Evolutionary conservation across 2,329 filamentous ascomycete genomes (phyloP).

Genomic region (Cladobotryum mycophilum): DNA sequence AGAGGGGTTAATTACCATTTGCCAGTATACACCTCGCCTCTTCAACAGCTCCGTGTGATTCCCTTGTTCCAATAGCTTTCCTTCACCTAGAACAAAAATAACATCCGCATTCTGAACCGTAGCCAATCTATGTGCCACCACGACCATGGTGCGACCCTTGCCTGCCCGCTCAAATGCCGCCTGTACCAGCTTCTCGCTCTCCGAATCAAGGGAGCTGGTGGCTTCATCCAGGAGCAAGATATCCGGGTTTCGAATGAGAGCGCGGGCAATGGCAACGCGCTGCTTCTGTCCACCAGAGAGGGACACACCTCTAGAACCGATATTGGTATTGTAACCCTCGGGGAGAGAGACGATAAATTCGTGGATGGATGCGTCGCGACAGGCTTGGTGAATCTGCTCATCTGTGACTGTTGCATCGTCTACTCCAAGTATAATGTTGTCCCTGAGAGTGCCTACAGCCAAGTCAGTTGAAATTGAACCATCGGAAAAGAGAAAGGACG

Average conservation of each 20-base stretch:
- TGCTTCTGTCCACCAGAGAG: slow-evolving; percentile 12
- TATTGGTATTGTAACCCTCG: slow-evolving; percentile 9
- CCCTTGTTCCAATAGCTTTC: slow-evolving; percentile 52
- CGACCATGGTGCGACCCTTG: slow-evolving; percentile 11
- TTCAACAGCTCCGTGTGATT: slow-evolving; percentile 46
- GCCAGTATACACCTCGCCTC: slow-evolving; percentile 49
- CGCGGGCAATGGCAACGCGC: slow-evolving; percentile 11
- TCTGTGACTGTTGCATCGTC: slow-evolving; percentile 62
- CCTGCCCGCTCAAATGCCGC: slow-evolving; percentile 21
- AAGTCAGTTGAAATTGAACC: slow-evolving; percentile 30
- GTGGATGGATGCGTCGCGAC: slow-evolving; percentile 86
- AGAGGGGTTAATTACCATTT: slow-evolving; percentile 42
- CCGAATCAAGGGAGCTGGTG: slow-evolving; percentile 8
- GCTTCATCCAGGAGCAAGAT: slow-evolving; percentile 11
- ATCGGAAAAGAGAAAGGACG: no score
- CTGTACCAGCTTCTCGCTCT: slow-evolving; percentile 9
- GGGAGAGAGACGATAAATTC: slow-evolving; percentile 84
- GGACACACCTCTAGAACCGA: slow-evolving; percentile 36
- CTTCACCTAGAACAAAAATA: slow-evolving; percentile 95
- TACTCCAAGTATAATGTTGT: slow-evolving; percentile 81
- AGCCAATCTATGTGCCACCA: slow-evolving; percentile 52
- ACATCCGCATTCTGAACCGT: slow-evolving; percentile 93
- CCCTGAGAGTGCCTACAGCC: slow-evolving; percentile 67
- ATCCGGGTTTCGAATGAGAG: slow-evolving; percentile 10
- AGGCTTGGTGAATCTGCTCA: slow-evolving; percentile 67